Evolutionary conservation across 2,329 filamentous ascomycete species (phyloP), one percentile per base, ranked within the genome.

Genomic region (Ascochyta koolunga): DNA sequence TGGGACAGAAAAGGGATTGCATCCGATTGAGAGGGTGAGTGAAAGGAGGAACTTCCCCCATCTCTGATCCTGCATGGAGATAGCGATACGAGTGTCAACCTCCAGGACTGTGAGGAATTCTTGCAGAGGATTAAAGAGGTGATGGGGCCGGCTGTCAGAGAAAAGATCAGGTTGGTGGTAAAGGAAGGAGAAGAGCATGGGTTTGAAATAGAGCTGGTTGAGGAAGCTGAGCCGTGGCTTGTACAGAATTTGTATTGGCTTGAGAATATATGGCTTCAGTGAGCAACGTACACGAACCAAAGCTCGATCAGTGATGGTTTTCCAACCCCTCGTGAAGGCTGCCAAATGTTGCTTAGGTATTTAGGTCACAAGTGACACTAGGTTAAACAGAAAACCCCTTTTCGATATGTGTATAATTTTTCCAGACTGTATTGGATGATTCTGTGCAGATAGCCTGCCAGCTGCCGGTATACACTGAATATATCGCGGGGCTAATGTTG

Each of bases 191-290:
- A 47, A 19, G 57, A 56, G 33, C 58, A 62, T 37, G 57, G 57
- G 3, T 59, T 62, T 32, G 57, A 62, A 11, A 49, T 32, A 6
- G 50, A 48, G 16, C 32, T 49, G 19, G 32, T 21, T 8, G 47
- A 48, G 33, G 29, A 56, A 19, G 50, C 56, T 22, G 50, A 54
- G 33, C 45, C 29, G 18, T 62, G 57, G 57, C 53, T 62, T 33
- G 45, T 41, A 21, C 41, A 55, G 24, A 21, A 49, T 7, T 13
- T 55, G 21, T 8, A 27, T 15, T 40, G 55, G 37, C 29, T 57
- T 24, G 54, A 54, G 35, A 36, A 27, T 2, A 32, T 13, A 2
- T 53, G 54, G 54, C 40, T 56, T 33, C 15, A 8, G n/a, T 33
- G n/a, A 33, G n/a, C 1, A 6, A 33, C 9, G 31, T 29, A 29